Percentiles rank a stretch among this genome's conserved stretches.
phyloP scores from a whole-genome alignment of 140 eudicot genomes.

The Cichorium intybus region DNA sequence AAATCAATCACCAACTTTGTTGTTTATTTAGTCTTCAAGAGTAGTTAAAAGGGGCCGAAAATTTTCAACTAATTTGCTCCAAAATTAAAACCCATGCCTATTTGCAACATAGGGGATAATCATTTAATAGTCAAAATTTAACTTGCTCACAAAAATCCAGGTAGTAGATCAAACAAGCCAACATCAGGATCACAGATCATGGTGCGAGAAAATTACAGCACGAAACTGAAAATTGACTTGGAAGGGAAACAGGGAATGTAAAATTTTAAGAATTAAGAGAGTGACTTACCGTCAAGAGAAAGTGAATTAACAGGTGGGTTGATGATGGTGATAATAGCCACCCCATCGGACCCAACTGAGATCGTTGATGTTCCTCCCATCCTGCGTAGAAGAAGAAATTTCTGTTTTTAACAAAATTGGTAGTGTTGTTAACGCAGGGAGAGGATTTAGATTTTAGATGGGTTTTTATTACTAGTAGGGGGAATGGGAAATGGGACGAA shows the following conservation, averaged over 20 bases:
- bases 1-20: background rate
- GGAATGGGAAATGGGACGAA: background rate
- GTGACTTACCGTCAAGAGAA: conserved; percentile 67
- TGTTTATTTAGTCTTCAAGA: background rate
- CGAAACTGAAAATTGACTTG: background rate
- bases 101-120: background rate
- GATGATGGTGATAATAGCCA: conserved; percentile 81
- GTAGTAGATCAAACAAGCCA: background rate
- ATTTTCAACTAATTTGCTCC: background rate
- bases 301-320: conserved; percentile 99
- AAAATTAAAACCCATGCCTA: background rate
- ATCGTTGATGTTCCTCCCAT: conserved; percentile 66
- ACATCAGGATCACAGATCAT: conserved; percentile 5
- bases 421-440: background rate
- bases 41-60: background rate
- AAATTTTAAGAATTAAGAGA: background rate
- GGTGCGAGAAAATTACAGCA: background rate
- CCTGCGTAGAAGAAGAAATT: background rate
- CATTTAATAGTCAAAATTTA: background rate
- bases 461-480: conserved; percentile 15
- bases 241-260: background rate
- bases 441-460: background rate
- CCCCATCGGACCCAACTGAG: conserved; percentile 92
- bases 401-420: conserved; percentile 11
- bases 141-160: background rate